Conservation (phyloP, 768 basidiomycete genomes). For the Glaciozyma martinii region DNA sequence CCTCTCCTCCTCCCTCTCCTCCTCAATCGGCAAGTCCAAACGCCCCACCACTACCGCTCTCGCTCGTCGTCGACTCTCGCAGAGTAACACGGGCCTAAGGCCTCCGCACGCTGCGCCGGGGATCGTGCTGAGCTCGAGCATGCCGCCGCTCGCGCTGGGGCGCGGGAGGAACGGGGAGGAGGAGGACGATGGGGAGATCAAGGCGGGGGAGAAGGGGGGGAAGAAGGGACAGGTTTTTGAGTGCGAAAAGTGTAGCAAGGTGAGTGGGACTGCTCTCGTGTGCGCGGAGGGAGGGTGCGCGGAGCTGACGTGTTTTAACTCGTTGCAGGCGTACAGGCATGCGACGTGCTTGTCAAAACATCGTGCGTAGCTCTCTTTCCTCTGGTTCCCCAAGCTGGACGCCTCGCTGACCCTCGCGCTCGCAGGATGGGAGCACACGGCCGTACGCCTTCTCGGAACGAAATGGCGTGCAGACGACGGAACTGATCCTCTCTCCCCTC, state of each 20-base stretch:
- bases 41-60: conserved; percentile 9
- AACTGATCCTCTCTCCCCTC: background rate
- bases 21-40: conserved; percentile 18
- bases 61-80: conserved; percentile 12
- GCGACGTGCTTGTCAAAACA: conserved; percentile 94
- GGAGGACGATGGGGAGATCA: conserved; percentile 1
- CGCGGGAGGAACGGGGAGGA: background rate
- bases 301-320: background rate
- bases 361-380: conserved; percentile 45
- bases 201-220: conserved; percentile 41
- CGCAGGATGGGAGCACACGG: conserved; percentile 21
- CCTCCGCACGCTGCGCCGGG: too few species aligned
- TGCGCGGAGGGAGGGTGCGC: background rate
- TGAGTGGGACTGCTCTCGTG: conserved; percentile 36
- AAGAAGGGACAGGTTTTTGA: conserved; percentile 71
- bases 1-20: conserved; percentile 6
- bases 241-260: conserved; percentile 83
- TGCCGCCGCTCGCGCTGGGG: background rate
- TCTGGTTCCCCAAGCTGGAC: background rate
- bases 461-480: background rate
- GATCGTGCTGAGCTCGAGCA: too few species aligned
- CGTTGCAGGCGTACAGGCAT: conserved; percentile 48
- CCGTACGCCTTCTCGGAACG: background rate
- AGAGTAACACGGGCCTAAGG: conserved; percentile 3
- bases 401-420: background rate